phyloP scores from a whole-genome alignment of 441 rosid species.

The Euphorbia celastroides region DNA sequence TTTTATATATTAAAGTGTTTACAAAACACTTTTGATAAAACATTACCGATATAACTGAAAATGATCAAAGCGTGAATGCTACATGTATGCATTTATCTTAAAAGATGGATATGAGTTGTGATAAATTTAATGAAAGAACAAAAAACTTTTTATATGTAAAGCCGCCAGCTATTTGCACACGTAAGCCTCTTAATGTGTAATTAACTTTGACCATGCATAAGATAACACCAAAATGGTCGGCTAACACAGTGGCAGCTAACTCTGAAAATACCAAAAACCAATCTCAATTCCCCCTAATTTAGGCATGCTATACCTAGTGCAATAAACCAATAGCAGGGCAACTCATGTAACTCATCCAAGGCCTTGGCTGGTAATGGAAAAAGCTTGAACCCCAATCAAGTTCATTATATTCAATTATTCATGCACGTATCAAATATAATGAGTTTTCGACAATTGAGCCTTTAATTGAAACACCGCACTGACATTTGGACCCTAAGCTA shows the following conservation, averaged over 20 bases:
- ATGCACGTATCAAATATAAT: background rate
- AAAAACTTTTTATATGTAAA: background rate
- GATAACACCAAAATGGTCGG: conserved; percentile 14
- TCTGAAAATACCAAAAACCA: conserved; percentile 11
- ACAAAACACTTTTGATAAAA: no score
- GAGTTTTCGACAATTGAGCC: background rate
- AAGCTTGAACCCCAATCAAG: conserved; percentile 7
- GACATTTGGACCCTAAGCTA: background rate
- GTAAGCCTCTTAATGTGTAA: background rate
- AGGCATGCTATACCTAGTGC: background rate
- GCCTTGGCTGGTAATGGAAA: no score
- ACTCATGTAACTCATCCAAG: no score
- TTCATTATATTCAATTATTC: background rate
- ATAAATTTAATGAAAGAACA: background rate
- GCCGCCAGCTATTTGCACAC: background rate
- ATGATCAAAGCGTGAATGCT: no score
- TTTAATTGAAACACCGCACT: background rate
- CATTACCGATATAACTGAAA: no score
- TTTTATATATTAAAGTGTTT: no score
- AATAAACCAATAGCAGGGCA: no score
- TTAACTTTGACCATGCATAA: background rate
- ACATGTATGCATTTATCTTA: background rate
- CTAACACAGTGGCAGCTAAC: conserved; percentile 9
- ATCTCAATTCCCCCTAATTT: background rate
- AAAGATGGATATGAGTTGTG: background rate